Conservation (phyloP, 495 filamentous ascomycete genomes). For the Aspergillus egyptiacus region DNA sequence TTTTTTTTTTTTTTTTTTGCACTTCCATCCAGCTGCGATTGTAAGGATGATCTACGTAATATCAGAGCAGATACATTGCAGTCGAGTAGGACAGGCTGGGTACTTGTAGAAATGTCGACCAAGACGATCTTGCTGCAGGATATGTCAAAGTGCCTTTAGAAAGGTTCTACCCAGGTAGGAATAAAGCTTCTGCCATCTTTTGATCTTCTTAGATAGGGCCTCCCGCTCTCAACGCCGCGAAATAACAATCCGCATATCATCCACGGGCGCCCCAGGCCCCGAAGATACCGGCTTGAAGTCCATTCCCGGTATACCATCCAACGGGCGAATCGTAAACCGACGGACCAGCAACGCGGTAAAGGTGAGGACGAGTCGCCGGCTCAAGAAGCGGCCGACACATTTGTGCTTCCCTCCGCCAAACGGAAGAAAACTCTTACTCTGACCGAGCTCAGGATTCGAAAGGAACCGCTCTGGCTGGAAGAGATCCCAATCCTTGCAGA, state of each 20-base stretch:
- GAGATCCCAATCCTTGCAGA: neutral
- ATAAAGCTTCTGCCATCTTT: too few species aligned
- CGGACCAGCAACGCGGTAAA: neutral
- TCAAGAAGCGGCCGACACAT: neutral
- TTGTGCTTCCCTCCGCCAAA: slow-evolving; percentile 3
- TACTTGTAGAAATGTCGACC: neutral
- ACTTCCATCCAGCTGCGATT: too few species aligned
- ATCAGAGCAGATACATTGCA: neutral
- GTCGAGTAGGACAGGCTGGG: neutral
- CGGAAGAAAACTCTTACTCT: slow-evolving; percentile 3
- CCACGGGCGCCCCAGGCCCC: neutral
- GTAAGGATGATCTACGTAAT: too few species aligned
- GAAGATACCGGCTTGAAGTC: neutral
- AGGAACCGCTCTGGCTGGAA: slow-evolving; percentile 5
- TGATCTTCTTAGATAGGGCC: neutral
- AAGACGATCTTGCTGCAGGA: too few species aligned
- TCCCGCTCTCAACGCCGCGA: neutral
- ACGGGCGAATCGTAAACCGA: neutral
- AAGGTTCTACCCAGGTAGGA: too few species aligned
- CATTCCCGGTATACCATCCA: neutral
- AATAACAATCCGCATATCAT: neutral
- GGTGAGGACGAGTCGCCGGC: neutral
- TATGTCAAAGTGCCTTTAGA: too few species aligned
- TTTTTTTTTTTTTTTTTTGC: neutral
- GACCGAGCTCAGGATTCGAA: neutral